Conservation (phyloP, 495 filamentous ascomycete genomes). For the Neurospora sp. region DNA sequence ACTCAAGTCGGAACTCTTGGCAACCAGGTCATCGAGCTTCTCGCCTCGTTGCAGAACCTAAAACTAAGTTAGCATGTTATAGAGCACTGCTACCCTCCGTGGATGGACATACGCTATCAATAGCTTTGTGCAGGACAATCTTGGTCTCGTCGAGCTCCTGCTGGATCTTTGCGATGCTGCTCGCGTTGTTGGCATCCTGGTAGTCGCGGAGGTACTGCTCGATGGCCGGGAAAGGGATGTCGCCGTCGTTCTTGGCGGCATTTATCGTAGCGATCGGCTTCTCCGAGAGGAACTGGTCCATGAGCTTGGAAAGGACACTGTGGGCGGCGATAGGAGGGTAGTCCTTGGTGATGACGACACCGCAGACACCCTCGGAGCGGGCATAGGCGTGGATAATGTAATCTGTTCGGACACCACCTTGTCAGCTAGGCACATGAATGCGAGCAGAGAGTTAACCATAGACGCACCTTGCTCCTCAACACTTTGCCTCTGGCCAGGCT, state of each 20-base stretch:
- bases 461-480: conserved; percentile 72
- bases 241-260: conserved; percentile 36
- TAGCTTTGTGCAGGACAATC: conserved; percentile 95
- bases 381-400: conserved; percentile 87
- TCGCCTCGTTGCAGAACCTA: conserved; percentile 69
- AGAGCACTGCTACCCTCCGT: not conserved
- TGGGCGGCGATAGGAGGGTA: conserved; percentile 91
- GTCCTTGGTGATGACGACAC: conserved; percentile 80
- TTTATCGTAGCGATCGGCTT: conserved; percentile 62
- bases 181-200: conserved; percentile 81
- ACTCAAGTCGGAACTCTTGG: conserved; percentile 80
- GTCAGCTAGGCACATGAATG: not conserved
- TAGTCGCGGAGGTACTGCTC: conserved; percentile 80
- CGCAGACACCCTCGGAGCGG: conserved; percentile 76
- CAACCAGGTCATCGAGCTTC: conserved; percentile 84
- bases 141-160: conserved; percentile 97
- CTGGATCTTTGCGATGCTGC: conserved; percentile 91
- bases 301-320: conserved; percentile 79
- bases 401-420: conserved; percentile 26
- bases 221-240: conserved; percentile 55
- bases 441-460: not conserved
- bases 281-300: conserved; percentile 83
- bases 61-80: conserved; percentile 1
- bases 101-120: conserved; percentile 50
- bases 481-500: conserved; percentile 80